These are phyloP conservation scores for Fusarium sp. DNA, from an alignment of 2,329 filamentous ascomycete genomes.

Conservation along the genomic window DNA sequence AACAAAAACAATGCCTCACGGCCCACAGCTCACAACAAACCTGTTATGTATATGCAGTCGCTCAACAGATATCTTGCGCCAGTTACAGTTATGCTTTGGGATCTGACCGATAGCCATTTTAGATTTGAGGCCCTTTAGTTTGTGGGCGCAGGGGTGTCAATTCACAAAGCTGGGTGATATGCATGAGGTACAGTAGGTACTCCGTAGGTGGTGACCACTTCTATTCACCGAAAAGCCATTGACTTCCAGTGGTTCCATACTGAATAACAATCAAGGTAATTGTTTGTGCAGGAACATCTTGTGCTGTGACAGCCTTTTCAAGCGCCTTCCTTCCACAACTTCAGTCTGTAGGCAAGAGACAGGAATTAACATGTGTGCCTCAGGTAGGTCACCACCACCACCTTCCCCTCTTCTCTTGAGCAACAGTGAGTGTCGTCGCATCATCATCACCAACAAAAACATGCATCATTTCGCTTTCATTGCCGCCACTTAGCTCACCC, in stretches of 20 bases:
- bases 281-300: not conserved
- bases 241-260: too few relatives aligned
- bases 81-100: not conserved
- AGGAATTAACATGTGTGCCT: not conserved
- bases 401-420: slow-evolving; percentile 1
- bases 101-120: slow-evolving; percentile 27
- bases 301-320: not conserved
- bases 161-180: not conserved
- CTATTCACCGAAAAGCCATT: not conserved
- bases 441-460: slow-evolving; percentile 29
- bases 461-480: slow-evolving; percentile 5
- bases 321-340: slow-evolving; percentile 3
- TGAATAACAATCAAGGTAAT: not conserved
- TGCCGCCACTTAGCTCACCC: slow-evolving; percentile 30
- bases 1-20: not conserved
- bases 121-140: slow-evolving; percentile 23
- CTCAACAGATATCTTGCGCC: not conserved
- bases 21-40: not conserved
- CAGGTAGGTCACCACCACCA: slow-evolving; percentile 4
- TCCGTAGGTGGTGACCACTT: not conserved
- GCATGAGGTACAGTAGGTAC: not conserved
- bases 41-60: not conserved
- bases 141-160: not conserved
- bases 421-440: slow-evolving; percentile 14
- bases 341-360: not conserved